Evolutionary conservation across 1,139 yeast genomes (phyloP), one percentile per base, ranked within the genome.

Genomic region (Taphrina pruni): DNA sequence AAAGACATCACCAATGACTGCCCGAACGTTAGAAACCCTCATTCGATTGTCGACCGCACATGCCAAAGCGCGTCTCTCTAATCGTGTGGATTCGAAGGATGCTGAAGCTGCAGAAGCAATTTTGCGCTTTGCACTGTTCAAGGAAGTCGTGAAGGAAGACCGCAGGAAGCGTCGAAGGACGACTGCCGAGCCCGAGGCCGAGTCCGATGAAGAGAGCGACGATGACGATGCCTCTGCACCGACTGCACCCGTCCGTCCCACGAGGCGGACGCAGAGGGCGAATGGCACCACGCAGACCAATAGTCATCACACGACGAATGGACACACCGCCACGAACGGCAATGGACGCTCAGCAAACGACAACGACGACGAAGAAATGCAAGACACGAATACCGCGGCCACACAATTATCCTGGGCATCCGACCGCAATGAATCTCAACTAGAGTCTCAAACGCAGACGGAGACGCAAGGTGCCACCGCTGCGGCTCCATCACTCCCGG

Each of bases 21-120:
- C 99, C 32, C 90, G 99, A 87, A 95, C 99, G 2, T 83, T 94
- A 75, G 99, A 94, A 80, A 94, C 99, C 0, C 83, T 94, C 74
- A 94, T 94, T 78, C 96, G 99, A 82, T 82, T 94, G 72, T 85
- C 98, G 0, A 90, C 98, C 0, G 99, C 99, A 0, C 99, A 94
- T 79, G 99, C 99, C 32, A 94, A 94, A 77, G 91, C 94, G 14
- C 84, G 99, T 75, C 82, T 94, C 69, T 89, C 97, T 35, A 85
- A 85, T 74, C 83, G 86, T 1, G 88, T 94, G 26, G 91, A 88
- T 52, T 85, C 85, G 41, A 84, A 83, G 72, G 99, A 94, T 79
- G 97, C 97, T 1, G 82, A 84, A 73, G 88, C 90, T 56, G 99
- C 99, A 2, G 95, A 91, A 74, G 89, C 88, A 74, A 79, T 95